Evolutionary conservation across 1,139 yeast species (phyloP), one percentile per base, ranked within the genome.

Genomic region (Suhomyces choctaworum): DNA sequence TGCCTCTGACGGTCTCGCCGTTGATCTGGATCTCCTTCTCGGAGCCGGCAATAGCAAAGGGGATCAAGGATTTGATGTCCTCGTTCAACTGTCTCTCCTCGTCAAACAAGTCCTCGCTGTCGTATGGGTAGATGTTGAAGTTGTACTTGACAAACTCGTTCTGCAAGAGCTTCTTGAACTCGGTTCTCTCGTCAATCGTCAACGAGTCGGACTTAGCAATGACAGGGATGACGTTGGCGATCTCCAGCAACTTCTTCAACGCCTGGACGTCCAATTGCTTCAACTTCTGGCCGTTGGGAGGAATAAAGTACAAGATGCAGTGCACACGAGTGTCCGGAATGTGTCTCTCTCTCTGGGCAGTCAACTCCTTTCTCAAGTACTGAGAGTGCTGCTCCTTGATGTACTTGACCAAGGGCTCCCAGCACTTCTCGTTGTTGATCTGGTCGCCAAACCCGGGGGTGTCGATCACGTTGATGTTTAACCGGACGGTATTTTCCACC

Each of bases 381-480:
- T 83, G 85, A 22, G 95, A 85, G 62, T 92, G 96, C 67, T 92
- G 98, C 62, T 92, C 98, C 67, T 90, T 89, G 59, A 92, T 88
- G 64, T 90, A 90, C 65, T 88, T 89, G 50, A 90, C 83, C 50
- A 92, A 82, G 29, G 97, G 97, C 51, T 92, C 97, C 97, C 97
- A 92, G 54, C 90, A 92, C 63, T 85, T 84, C 54, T 89, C 96
- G 64, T 92, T 92, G 66, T 92, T 88, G 52, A 92, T 84, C 64
- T 87, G 96, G 66, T 92, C 98, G 25, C 96, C 97, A 68, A 88
- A 92, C 7, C 98, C 98, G 9, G 97, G 97, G 7, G 97, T 92
- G 59, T 92, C 98, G 58, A 92, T 86, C 40, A 90, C 81, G 51
- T 88, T 90, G 46, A 92, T 68, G 54, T 84, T 83, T 58, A 92